Evolutionary conservation across 352 stramenopile species (phyloP).

Genomic region (Phytophthora constricta): DNA sequence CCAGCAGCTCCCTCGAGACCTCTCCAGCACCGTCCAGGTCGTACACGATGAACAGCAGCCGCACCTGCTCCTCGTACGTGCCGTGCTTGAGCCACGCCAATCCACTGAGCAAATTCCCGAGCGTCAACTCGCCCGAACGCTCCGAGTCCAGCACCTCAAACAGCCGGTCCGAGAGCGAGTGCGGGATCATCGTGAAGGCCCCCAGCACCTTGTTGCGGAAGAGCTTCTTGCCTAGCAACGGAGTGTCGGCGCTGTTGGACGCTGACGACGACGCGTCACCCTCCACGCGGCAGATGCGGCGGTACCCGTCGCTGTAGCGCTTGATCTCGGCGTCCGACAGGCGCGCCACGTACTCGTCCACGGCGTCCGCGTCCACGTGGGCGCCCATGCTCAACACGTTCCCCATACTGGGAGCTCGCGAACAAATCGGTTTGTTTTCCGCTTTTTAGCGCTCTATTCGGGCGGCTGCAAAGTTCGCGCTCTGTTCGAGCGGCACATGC

Average conservation of each 20-base stretch:
- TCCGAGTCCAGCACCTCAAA: conserved; percentile 86
- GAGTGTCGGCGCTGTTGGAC: conserved; percentile 5
- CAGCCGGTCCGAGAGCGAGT: conserved; percentile 82
- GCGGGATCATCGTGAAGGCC: conserved; percentile 80
- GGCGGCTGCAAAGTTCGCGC: no score
- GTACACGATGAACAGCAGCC: conserved; percentile 87
- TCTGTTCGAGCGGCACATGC: no score
- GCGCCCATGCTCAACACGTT: conserved; percentile 74
- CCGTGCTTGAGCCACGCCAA: conserved; percentile 81
- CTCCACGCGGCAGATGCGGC: conserved; percentile 71
- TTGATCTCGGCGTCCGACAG: conserved; percentile 67
- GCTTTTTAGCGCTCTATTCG: no score
- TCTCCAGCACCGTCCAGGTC: conserved; percentile 71
- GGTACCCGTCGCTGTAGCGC: conserved; percentile 75
- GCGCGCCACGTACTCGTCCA: conserved; percentile 61
- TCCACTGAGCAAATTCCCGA: conserved; percentile 68
- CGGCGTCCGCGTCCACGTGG: conserved; percentile 10
- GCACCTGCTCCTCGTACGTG: conserved; percentile 73
- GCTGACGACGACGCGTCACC: conserved; percentile 9
- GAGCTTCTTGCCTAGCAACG: conserved; percentile 66
- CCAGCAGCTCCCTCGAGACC: conserved; percentile 72
- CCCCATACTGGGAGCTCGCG: conserved; percentile 66
- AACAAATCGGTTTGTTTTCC: no score
- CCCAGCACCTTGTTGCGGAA: conserved; percentile 85
- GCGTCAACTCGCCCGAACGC: conserved; percentile 65